Percentiles rank a stretch among this genome's conserved stretches.
These are phyloP conservation scores for Xylaria hypoxylon DNA, from an alignment of 2,329 filamentous ascomycete species.

Conservation along the genomic window DNA sequence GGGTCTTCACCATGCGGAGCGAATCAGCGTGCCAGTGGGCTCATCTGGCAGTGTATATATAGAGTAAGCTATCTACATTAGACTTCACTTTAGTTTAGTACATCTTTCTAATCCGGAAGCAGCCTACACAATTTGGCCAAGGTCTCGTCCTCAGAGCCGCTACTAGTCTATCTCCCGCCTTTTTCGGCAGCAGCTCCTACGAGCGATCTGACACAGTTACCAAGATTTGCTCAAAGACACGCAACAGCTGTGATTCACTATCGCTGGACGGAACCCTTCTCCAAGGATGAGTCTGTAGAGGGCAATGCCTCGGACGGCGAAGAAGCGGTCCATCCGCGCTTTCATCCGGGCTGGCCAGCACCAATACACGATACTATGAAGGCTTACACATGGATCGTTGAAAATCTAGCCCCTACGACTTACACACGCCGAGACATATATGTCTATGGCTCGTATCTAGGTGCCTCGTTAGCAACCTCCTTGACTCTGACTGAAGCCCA, in stretches of 20 bases:
- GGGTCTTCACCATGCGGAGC: slow-evolving; percentile 50
- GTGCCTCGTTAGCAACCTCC: slow-evolving; percentile 67
- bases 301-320: slow-evolving; percentile 13
- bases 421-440: slow-evolving; percentile 56
- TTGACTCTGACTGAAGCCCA: slow-evolving; percentile 68
- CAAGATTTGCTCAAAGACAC: slow-evolving; percentile 56
- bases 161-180: slow-evolving; percentile 68
- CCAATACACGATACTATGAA: slow-evolving; percentile 68
- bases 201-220: slow-evolving; percentile 49
- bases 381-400: slow-evolving; percentile 65
- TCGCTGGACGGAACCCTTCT: slow-evolving; percentile 60
- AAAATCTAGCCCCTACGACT: slow-evolving; percentile 56
- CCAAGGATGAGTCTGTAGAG: slow-evolving; percentile 24
- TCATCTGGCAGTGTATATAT: slow-evolving; percentile 63
- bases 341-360: slow-evolving; percentile 62
- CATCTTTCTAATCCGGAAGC: slow-evolving; percentile 38
- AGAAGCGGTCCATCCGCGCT: slow-evolving; percentile 4
- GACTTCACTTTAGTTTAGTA: background rate
- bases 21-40: slow-evolving; percentile 60
- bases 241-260: slow-evolving; percentile 70
- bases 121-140: slow-evolving; percentile 63
- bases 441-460: slow-evolving; percentile 68
- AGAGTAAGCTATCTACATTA: slow-evolving; percentile 57
- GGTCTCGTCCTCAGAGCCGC: slow-evolving; percentile 54
- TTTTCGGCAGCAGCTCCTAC: slow-evolving; percentile 52